These are phyloP conservation scores for Starmerella ratchasimensis DNA, from an alignment of 805 yeast genomes.

Conservation along the genomic window DNA sequence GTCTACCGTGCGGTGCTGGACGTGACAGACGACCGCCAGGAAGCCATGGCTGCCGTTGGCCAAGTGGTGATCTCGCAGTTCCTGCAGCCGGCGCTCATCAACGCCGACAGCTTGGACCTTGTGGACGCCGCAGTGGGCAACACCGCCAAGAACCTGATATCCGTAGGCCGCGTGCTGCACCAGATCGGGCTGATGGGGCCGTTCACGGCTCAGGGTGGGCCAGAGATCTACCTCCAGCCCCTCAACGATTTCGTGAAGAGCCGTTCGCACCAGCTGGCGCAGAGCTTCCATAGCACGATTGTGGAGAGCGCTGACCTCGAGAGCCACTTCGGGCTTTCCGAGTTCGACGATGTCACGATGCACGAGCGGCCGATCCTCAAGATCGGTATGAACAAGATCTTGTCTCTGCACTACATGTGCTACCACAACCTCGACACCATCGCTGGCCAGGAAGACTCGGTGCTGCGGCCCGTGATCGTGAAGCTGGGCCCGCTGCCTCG, in stretches of 20 bases:
- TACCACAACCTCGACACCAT: slow-evolving; percentile 21
- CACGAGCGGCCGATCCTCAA: slow-evolving; percentile 32
- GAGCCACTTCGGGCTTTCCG: slow-evolving; percentile 40
- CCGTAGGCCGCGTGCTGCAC: slow-evolving; percentile 43
- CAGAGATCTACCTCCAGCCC: slow-evolving; percentile 62
- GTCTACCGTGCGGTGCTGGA: slow-evolving; percentile 20
- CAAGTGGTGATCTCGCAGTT: slow-evolving; percentile 31
- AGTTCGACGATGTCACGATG: slow-evolving; percentile 52
- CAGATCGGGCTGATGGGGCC: slow-evolving; percentile 59
- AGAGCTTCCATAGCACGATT: slow-evolving; percentile 32
- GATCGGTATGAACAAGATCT: slow-evolving; percentile 28
- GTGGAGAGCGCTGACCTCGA: slow-evolving; percentile 47
- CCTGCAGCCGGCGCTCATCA: slow-evolving; percentile 27
- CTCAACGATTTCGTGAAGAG: slow-evolving; percentile 55
- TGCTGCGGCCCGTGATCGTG: slow-evolving; percentile 34
- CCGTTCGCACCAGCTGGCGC: slow-evolving; percentile 35
- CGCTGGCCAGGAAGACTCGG: slow-evolving; percentile 34
- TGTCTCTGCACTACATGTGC: slow-evolving; percentile 29
- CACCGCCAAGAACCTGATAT: slow-evolving; percentile 39
- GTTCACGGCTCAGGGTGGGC: slow-evolving; percentile 32
- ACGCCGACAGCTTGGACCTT: slow-evolving; percentile 39
- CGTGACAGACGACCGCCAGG: slow-evolving; percentile 30
- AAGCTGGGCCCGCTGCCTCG: slow-evolving; percentile 32
- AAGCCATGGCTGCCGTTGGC: slow-evolving; percentile 52
- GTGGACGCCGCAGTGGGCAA: slow-evolving; percentile 27